These are phyloP conservation scores for Globisporangium paddicum DNA, from an alignment of 352 stramenopile species.

Conservation along the genomic window DNA sequence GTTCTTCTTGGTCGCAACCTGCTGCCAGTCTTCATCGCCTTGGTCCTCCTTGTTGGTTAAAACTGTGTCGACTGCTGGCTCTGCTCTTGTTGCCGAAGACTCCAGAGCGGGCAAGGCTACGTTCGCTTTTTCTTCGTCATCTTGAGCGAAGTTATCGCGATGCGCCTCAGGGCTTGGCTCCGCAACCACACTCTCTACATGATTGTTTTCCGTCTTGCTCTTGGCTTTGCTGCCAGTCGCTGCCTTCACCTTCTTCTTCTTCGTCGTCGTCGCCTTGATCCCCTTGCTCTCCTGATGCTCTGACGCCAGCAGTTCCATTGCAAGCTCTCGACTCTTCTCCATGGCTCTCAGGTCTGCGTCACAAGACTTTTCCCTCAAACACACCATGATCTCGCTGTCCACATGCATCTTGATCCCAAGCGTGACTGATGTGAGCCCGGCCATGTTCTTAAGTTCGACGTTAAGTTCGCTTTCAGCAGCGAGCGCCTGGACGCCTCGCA, in stretches of 20 bases:
- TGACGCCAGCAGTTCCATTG: conserved; percentile 5
- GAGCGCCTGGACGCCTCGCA: conserved; percentile 30
- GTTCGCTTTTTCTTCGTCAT: background rate
- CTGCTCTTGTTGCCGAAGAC: background rate
- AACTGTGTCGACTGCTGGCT: background rate
- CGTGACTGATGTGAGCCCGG: conserved; percentile 13
- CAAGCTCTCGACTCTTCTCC: background rate
- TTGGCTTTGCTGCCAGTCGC: conserved; percentile 13
- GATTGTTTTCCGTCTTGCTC: conserved; percentile 18
- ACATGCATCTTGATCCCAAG: background rate
- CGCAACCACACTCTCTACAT: background rate
- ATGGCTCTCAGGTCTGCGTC: conserved; percentile 10
- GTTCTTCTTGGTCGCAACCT: conserved; percentile 21
- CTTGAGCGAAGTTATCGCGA: background rate
- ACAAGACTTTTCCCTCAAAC: conserved; percentile 18
- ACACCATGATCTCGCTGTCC: conserved; percentile 16
- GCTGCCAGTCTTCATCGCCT: conserved; percentile 15
- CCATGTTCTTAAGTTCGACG: conserved; percentile 15
- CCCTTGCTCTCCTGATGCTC: background rate
- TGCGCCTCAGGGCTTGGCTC: background rate
- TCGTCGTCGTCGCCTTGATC: conserved; percentile 11
- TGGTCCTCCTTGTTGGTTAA: background rate
- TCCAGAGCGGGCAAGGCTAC: background rate
- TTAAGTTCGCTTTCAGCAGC: conserved; percentile 7
- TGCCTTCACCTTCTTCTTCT: conserved; percentile 40